Evolutionary conservation across 805 yeast species (phyloP).

Genomic region (Starmera caribaea): DNA sequence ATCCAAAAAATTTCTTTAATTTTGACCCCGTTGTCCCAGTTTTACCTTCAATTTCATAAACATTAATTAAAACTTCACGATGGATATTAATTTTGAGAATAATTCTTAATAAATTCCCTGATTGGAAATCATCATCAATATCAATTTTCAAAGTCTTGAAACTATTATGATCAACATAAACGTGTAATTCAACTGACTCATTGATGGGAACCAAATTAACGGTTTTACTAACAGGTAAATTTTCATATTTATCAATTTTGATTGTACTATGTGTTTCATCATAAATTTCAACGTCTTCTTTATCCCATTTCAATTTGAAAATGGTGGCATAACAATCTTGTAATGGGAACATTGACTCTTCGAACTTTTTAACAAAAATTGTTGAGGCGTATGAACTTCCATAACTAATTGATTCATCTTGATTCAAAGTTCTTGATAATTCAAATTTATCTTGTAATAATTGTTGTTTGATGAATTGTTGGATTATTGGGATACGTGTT

Average conservation of each 20-base stretch:
- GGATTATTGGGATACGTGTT: constrained; percentile 73
- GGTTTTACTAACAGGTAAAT: constrained; percentile 70
- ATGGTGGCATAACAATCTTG: constrained; percentile 71
- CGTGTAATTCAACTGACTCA: constrained; percentile 39
- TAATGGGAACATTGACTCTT: constrained; percentile 79
- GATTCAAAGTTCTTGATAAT: constrained; percentile 84
- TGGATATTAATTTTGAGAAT: neutral
- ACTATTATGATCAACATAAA: constrained; percentile 57
- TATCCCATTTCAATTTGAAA: constrained; percentile 72
- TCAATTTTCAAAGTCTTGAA: constrained; percentile 42
- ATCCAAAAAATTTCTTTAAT: neutral
- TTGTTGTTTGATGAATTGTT: constrained; percentile 51
- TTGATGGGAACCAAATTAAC: constrained; percentile 59
- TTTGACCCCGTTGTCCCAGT: neutral
- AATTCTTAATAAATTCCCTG: constrained; percentile 4
- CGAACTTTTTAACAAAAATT: constrained; percentile 75
- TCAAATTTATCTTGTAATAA: constrained; percentile 43
- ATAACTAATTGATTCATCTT: constrained; percentile 94
- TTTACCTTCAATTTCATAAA: neutral
- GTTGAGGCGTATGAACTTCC: constrained; percentile 94
- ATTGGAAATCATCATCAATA: constrained; percentile 51
- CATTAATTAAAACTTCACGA: neutral
- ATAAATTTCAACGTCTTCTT: constrained; percentile 61
- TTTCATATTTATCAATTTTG: constrained; percentile 73
- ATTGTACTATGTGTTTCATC: constrained; percentile 66